These are phyloP conservation scores for Calocera viscosa DNA, from an alignment of 768 basidiomycete genomes.

Conservation along the genomic window DNA sequence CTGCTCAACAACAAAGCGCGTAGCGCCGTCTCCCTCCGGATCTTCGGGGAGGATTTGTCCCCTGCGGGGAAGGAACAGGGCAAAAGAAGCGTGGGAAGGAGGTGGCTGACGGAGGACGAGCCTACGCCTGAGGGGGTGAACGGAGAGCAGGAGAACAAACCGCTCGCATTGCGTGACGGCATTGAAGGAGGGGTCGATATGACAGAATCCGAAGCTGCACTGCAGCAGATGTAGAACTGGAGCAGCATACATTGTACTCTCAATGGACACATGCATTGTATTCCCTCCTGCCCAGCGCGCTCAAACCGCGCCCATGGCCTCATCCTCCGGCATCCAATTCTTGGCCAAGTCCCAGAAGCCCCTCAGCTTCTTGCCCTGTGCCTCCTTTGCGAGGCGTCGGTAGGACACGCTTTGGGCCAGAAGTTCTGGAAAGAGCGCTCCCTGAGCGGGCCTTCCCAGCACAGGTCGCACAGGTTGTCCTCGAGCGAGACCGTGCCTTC, in stretches of 20 bases:
- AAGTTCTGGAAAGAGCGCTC: constrained; percentile 73
- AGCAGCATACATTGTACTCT: constrained; percentile 5
- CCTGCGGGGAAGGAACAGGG: constrained; percentile 26
- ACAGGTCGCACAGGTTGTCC: constrained; percentile 75
- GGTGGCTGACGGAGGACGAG: constrained; percentile 1
- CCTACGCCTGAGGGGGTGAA: constrained; percentile 16
- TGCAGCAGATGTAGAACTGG: constrained; percentile 27
- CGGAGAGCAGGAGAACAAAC: no score
- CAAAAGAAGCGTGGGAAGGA: constrained; percentile 13
- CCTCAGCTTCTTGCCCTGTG: constrained; percentile 68
- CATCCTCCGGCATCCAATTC: constrained; percentile 75
- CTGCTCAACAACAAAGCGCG: constrained; percentile 90
- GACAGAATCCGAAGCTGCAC: constrained; percentile 13
- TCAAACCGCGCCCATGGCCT: constrained; percentile 26
- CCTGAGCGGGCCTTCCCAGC: constrained; percentile 85
- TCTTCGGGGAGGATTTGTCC: constrained; percentile 64
- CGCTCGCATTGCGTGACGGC: no score
- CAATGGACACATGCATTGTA: neutral
- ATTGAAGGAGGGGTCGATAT: no score
- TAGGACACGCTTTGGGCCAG: constrained; percentile 68
- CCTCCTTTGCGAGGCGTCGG: constrained; percentile 78
- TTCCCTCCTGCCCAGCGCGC: no score
- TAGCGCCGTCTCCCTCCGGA: constrained; percentile 75
- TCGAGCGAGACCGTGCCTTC: constrained; percentile 45
- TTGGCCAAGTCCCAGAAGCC: constrained; percentile 94